These are phyloP conservation scores for Sorghum bicolor DNA, from an alignment of 176 grass and related monocot species.

Conservation along the genomic window Sorghum_bicolor_NCBIv3 NC_012871.2:58872501-58873000, in stretches of 20 bases:
- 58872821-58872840: background rate
- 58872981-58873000: conserved; percentile 77
- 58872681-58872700: conserved; percentile 55
- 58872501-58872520: conserved; percentile 76
- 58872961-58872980: conserved; percentile 51
- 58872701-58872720: background rate
- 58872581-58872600: conserved; percentile 69
- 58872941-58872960: conserved; percentile 79
- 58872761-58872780: conserved; percentile 88
- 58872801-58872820: conserved; percentile 58
- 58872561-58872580: conserved; percentile 58
- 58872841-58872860: background rate
- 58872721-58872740: background rate
- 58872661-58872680: conserved; percentile 82
- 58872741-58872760: background rate
- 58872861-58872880: conserved; percentile 10
- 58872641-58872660: conserved; percentile 83
- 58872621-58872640: conserved; percentile 71
- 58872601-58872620: conserved; percentile 58
- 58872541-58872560: conserved; percentile 91
- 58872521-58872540: conserved; percentile 92
- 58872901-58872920: conserved; percentile 96
- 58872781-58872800: conserved; percentile 99
- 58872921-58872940: conserved; percentile 67
- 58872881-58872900: conserved; percentile 16